Evolutionary conservation across 441 rosid species (phyloP), one percentile per base, ranked within the genome.

Genomic region (Sinapis alba): DNA sequence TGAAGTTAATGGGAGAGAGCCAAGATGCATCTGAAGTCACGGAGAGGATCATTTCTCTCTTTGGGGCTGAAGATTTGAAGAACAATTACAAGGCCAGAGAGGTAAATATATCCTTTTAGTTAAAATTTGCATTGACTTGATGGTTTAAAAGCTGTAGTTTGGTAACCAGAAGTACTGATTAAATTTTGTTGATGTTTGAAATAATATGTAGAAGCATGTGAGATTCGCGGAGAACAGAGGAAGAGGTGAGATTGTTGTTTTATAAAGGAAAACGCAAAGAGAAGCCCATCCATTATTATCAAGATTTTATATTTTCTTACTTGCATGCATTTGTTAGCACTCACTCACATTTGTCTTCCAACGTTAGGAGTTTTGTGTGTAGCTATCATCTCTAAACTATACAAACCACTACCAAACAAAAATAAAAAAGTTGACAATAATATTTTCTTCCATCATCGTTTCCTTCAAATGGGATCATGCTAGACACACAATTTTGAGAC

Each of bases 1-100:
- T 32, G 1, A 84, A 70, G 70, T 62, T 87, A 65, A 54, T 87
- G 76, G 86, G 79, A 56, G 84, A 85, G 76, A 83, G 89, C 60
- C 36, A 27, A 10, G 83, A 87, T 45, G 81, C 69, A 2, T 83
- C 64, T 0, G 86, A 83, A 71, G 84, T 76, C 56, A 81, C 83
- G 2, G 79, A 81, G 83, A 85, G 73, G 79, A 80, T 87, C 6
- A 53, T 81, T 41, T 59, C 74, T 69, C 81, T 85, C 60, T 87
- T 83, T 8, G 24, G 24, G 9, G 4, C 5, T 51, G 57, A 20
- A 23, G 83, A 72, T 20, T 2, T 19, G 20, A 63, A 63, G 24
- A 84, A 41, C 10, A 78, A 77, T 34, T 36, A 62, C 0, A 84
- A 75, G 77, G 71, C 81, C 2, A 82, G 50, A 7, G 74, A 78